Evolutionary conservation across 1,139 yeast genomes (phyloP).

Genomic region (Komagataea norvegica): DNA sequence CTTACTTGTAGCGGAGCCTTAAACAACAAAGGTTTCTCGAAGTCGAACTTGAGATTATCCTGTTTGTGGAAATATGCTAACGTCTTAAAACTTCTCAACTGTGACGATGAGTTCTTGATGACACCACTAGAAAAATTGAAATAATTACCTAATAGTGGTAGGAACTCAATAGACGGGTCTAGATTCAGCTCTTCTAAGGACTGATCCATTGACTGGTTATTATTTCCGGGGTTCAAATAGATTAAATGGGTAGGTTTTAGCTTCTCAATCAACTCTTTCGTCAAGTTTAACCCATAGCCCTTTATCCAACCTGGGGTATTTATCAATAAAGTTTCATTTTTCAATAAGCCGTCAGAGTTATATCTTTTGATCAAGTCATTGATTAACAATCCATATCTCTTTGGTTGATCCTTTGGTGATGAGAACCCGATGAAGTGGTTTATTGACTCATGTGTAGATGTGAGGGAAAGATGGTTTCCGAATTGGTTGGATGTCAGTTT

Average conservation of each 20-base stretch:
- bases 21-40: slow-evolving; percentile 42
- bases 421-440: slow-evolving; percentile 63
- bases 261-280: slow-evolving; percentile 42
- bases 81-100: slow-evolving; percentile 47
- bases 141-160: slow-evolving; percentile 25
- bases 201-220: slow-evolving; percentile 12
- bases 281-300: slow-evolving; percentile 75
- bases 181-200: slow-evolving; percentile 21
- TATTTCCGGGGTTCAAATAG: slow-evolving; percentile 36
- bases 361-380: slow-evolving; percentile 39
- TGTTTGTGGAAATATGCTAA: slow-evolving; percentile 50
- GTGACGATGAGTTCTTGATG: slow-evolving; percentile 43
- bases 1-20: slow-evolving; percentile 48
- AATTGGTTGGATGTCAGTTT: slow-evolving; percentile 19
- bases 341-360: slow-evolving; percentile 22
- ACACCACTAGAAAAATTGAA: slow-evolving; percentile 26
- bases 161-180: slow-evolving; percentile 23
- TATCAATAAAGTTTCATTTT: slow-evolving; percentile 41
- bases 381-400: slow-evolving; percentile 45
- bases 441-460: slow-evolving; percentile 17
- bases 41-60: slow-evolving; percentile 36
- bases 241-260: slow-evolving; percentile 55
- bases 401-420: slow-evolving; percentile 70
- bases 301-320: slow-evolving; percentile 94
- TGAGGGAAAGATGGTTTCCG: slow-evolving; percentile 22